These are phyloP conservation scores for Gentiana macrophylla DNA, from an alignment of 257 asterid species.

Conservation along the genomic window DNA sequence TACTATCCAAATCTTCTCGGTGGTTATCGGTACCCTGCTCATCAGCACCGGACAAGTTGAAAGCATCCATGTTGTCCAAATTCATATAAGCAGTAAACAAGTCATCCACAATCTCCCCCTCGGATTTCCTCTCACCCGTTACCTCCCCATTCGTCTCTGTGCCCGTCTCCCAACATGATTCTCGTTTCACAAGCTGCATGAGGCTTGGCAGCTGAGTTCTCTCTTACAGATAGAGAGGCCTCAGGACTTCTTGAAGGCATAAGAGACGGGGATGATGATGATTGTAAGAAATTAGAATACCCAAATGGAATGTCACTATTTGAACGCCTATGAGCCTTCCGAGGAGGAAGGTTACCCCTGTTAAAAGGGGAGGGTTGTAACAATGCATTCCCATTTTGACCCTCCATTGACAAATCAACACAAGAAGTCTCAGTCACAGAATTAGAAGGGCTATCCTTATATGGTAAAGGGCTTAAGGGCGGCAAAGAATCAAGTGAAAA, in stretches of 20 bases:
- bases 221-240: constrained; percentile 23
- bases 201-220: constrained; percentile 37
- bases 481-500: constrained; percentile 78
- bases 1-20: constrained; percentile 68
- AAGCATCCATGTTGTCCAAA: constrained; percentile 47
- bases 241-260: constrained; percentile 50
- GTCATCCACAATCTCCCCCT: constrained; percentile 54
- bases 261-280: constrained; percentile 32
- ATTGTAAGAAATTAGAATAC: constrained; percentile 34
- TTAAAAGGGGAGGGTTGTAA: constrained; percentile 62
- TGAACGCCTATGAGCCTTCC: constrained; percentile 54
- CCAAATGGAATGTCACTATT: constrained; percentile 63
- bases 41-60: constrained; percentile 62
- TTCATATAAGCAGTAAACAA: constrained; percentile 47
- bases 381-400: constrained; percentile 35
- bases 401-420: constrained; percentile 61
- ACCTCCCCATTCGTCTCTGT: constrained; percentile 55
- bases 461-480: constrained; percentile 80
- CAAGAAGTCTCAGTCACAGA: constrained; percentile 29
- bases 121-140: constrained; percentile 54
- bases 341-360: constrained; percentile 54
- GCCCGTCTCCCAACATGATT: constrained; percentile 52
- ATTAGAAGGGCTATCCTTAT: constrained; percentile 34
- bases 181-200: constrained; percentile 61
- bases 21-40: constrained; percentile 63